Evolutionary conservation across 2,329 filamentous ascomycete genomes (phyloP), one percentile per base, ranked within the genome.

Genomic region (Chaetomium sp.): DNA sequence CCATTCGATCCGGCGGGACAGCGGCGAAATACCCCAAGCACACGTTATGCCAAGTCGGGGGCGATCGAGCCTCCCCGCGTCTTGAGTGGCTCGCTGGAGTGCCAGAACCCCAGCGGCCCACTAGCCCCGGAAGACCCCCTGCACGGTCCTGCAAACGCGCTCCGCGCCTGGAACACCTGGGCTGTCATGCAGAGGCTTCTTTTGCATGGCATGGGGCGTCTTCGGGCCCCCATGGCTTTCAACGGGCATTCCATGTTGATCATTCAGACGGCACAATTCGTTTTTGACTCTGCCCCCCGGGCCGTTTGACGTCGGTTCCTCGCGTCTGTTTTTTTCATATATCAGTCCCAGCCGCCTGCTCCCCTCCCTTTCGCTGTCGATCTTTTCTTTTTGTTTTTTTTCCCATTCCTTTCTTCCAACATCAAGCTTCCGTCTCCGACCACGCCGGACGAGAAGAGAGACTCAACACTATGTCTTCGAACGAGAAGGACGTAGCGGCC

Each of bases 1-100:
- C 60, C 61, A 59, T 54, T 61, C 59, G 59, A 63, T 54, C 62
- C 62, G 63, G 63, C 61, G 59, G 52, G 54, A 65, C 58, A 62
- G 57, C 61, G 63, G 63, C 63, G 59, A 65, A 65, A 65, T 65
- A 60, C 62, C 60, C 61, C 60, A 58, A 56, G 58, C 58, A 54
- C 19, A 27, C 48, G 43, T 49, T 56, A 52, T 59, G 59, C 63
- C 62, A 64, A 63, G 62, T 57, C 58, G 62, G 62, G 59, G 51
- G 48, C 54, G 60, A 56, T 62, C 42, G 60, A 53, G 49, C 40
- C 50, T 53, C 43, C 56, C 59, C 46, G 57, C 32, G 38, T 40
- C 36, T 37, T 62, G 59, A 61, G 27, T 64, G 62, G 57, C 48
- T 52, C 37, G 54, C 27, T 35, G 45, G 49, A 36, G 37, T 27